phyloP scores from a whole-genome alignment of 2,329 filamentous ascomycete genomes.

The Albophoma yamanashiensis region DNA sequence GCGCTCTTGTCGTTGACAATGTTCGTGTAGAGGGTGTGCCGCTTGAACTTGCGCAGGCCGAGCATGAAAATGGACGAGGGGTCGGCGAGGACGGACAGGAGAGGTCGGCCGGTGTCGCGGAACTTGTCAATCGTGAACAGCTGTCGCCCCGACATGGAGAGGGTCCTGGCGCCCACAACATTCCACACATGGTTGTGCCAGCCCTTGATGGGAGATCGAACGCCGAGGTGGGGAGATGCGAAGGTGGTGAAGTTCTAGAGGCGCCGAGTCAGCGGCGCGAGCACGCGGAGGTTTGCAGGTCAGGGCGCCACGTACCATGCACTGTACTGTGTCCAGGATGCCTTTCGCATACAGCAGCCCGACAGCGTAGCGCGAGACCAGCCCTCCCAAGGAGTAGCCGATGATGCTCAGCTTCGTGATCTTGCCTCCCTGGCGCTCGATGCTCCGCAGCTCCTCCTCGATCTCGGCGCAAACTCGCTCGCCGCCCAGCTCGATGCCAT shows the following conservation, averaged over 20 bases:
- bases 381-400: slow-evolving; percentile 81
- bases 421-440: slow-evolving; percentile 51
- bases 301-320: slow-evolving; percentile 46
- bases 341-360: slow-evolving; percentile 76
- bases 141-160: slow-evolving; percentile 78
- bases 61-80: slow-evolving; percentile 76
- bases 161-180: slow-evolving; percentile 65
- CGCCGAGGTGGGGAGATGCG: slow-evolving; percentile 74
- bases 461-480: slow-evolving; percentile 59
- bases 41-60: slow-evolving; percentile 64
- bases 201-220: slow-evolving; percentile 57
- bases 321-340: slow-evolving; percentile 66
- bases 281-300: not conserved
- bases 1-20: slow-evolving; percentile 77
- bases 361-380: slow-evolving; percentile 78
- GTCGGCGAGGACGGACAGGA: slow-evolving; percentile 75
- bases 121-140: slow-evolving; percentile 83
- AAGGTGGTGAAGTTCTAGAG: slow-evolving; percentile 82
- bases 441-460: slow-evolving; percentile 47
- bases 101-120: slow-evolving; percentile 67
- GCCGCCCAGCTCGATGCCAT: slow-evolving; percentile 57
- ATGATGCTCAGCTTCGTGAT: slow-evolving; percentile 78
- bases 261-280: slow-evolving; percentile 4
- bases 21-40: slow-evolving; percentile 74
- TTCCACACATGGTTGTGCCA: slow-evolving; percentile 65